A percentile compares a stretch with the other conserved stretches of the same genome.
These are phyloP conservation scores for Aurinia saxatilis DNA, from an alignment of 345 rosid species.

Conservation along the genomic window DNA sequence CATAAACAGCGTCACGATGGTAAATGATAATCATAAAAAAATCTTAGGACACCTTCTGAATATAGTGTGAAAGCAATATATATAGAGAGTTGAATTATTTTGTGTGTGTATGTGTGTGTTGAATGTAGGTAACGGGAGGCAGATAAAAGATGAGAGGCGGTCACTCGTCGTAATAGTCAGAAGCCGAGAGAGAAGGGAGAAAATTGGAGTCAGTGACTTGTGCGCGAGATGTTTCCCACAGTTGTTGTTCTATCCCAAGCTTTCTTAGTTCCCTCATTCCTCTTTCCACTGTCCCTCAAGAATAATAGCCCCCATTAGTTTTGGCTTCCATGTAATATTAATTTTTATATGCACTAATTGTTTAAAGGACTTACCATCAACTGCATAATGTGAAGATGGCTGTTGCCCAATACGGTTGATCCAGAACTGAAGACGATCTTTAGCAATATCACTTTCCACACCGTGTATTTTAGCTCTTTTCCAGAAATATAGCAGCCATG, in stretches of 20 bases:
- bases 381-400: conserved; percentile 63
- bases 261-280: conserved; percentile 74
- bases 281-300: conserved; percentile 52
- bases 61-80: too few relatives aligned
- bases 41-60: too few relatives aligned
- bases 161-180: too few relatives aligned
- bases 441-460: conserved; percentile 70
- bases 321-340: background rate
- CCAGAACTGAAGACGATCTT: conserved; percentile 68
- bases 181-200: conserved; percentile 25
- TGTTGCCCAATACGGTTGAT: conserved; percentile 53
- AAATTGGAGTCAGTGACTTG: conserved; percentile 40
- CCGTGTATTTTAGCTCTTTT: conserved; percentile 66
- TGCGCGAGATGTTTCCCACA: conserved; percentile 83
- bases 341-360: background rate
- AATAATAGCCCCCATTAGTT: background rate
- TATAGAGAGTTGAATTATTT: too few relatives aligned
- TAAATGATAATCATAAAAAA: too few relatives aligned
- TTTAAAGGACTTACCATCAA: conserved; percentile 45
- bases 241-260: conserved; percentile 79
- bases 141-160: too few relatives aligned
- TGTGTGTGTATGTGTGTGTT: too few relatives aligned
- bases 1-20: too few relatives aligned
- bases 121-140: too few relatives aligned
- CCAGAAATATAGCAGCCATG: conserved; percentile 84